Base-by-base conservation (phyloP, 176 grass and related monocot species). In the Cenchrus fungigraminus region DNA sequence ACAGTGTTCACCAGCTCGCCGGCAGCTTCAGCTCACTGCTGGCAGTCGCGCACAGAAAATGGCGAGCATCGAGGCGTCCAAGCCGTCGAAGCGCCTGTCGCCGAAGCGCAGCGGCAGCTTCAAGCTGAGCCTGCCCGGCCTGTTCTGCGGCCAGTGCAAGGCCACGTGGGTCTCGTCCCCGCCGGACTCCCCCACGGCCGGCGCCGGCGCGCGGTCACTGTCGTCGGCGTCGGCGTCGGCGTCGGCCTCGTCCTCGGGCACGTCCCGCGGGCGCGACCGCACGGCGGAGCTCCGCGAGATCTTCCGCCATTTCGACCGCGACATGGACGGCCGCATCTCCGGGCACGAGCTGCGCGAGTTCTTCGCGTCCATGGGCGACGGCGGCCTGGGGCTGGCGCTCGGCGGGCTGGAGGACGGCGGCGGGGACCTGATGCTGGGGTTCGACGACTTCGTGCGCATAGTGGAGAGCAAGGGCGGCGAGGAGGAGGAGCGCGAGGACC, bases 281-380 rank as follows among this genome's bases (percentile, higher is more conserved):
- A 46, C 53, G 46, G 79, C 68, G 4, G 92, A 92, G 79, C 82
- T 98, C 69, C 89, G 88, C 9, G 88, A 88, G 71, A 89, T 95
- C 73, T 98, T 98, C 62, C 85, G 84, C 16, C 91, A 95, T 85
- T 92, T 98, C 63, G 95, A 98, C 83, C 85, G 77, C 22, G 91
- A 98, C 77, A 88, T 89, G 83, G 95, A 98, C 73, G 93, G 93
- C 4, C 89, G 82, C 66, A 89, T 98, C 76, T 95, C 95, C 1
- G 85, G 83, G 34, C 17, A 40, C 3, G 93, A 98, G 85, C 90
- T 98, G 15, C 60, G 83, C 42, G 87, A 90, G 65, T 89, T 93
- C 65, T 95, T 98, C 80, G 78, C 77, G 54, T 87, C 89, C 50
- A 74, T 98, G 73, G 91, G 91, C 31, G 89, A 88, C n/a, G 80